Conservation (phyloP, 352 stramenopile genomes). For the Sclerospora graminicola region DNA sequence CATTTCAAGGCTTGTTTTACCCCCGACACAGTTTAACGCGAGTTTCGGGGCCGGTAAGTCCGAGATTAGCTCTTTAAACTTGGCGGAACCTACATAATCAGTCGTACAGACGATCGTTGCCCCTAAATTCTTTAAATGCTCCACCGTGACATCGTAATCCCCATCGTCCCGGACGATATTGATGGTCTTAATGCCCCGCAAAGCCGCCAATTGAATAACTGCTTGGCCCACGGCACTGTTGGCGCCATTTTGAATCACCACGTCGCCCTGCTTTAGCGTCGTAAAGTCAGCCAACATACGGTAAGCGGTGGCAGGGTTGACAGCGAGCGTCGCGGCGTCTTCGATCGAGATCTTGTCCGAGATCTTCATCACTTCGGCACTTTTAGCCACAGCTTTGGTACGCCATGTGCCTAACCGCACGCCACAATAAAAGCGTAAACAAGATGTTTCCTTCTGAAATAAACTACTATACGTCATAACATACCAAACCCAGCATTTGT, state of each 20-base stretch:
- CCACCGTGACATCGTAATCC: conserved; percentile 64
- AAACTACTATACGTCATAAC: neutral
- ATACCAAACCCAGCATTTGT: conserved; percentile 47
- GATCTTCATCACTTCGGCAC: conserved; percentile 56
- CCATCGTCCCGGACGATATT: conserved; percentile 83
- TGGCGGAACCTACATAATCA: conserved; percentile 66
- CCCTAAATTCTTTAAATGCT: conserved; percentile 73
- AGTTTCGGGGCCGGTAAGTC: conserved; percentile 81
- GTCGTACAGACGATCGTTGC: conserved; percentile 61
- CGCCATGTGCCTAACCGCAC: conserved; percentile 47
- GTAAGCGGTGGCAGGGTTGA: conserved; percentile 83
- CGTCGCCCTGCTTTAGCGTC: conserved; percentile 63
- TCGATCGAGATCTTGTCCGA: conserved; percentile 80
- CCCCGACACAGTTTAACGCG: conserved; percentile 72
- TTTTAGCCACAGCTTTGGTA: conserved; percentile 53
- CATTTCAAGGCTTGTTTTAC: conserved; percentile 55
- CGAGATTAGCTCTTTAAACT: conserved; percentile 77
- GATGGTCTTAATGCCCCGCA: conserved; percentile 85
- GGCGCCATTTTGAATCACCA: conserved; percentile 86
- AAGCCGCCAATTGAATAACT: conserved; percentile 80
- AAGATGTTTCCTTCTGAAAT: neutral
- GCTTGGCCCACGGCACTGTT: conserved; percentile 83
- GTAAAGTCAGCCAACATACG: conserved; percentile 81
- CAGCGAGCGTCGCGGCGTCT: conserved; percentile 68
- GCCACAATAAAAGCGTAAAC: conserved; percentile 3